Conservation (phyloP, 192 early-diverging fungal species). For the Backusella macrospora region DNA sequence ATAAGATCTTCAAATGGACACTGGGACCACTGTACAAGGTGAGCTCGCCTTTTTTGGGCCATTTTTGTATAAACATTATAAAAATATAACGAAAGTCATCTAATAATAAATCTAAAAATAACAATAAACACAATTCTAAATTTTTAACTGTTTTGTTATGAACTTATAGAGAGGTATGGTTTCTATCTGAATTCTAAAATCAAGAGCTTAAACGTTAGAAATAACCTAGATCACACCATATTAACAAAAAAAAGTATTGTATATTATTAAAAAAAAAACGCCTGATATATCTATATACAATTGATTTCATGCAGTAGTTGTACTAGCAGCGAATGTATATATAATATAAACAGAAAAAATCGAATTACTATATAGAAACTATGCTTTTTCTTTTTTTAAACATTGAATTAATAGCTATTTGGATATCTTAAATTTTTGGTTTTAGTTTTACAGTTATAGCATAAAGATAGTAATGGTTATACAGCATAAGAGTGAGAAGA, state of each 20-base stretch:
- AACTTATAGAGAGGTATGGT: not conserved
- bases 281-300: not conserved
- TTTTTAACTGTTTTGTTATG: not conserved
- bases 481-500: not conserved
- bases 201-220: not conserved
- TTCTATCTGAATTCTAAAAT: not conserved
- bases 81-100: constrained; percentile 1
- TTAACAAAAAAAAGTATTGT: not conserved
- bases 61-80: not conserved
- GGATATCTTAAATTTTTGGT: not conserved
- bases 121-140: not conserved
- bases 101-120: constrained; percentile 8
- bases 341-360: not conserved
- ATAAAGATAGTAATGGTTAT: not conserved
- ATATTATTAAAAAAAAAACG: not conserved
- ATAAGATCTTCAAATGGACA: too few relatives aligned
- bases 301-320: not conserved
- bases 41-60: constrained; percentile 3
- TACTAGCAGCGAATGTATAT: not conserved
- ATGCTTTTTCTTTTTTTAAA: not conserved
- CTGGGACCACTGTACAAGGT: not conserved
- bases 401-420: not conserved
- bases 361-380: not conserved
- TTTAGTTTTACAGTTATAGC: not conserved
- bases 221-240: not conserved